Evolutionary conservation across 2,329 filamentous ascomycete genomes (phyloP).

Genomic region (Calonectria pseudoreteaudii): DNA sequence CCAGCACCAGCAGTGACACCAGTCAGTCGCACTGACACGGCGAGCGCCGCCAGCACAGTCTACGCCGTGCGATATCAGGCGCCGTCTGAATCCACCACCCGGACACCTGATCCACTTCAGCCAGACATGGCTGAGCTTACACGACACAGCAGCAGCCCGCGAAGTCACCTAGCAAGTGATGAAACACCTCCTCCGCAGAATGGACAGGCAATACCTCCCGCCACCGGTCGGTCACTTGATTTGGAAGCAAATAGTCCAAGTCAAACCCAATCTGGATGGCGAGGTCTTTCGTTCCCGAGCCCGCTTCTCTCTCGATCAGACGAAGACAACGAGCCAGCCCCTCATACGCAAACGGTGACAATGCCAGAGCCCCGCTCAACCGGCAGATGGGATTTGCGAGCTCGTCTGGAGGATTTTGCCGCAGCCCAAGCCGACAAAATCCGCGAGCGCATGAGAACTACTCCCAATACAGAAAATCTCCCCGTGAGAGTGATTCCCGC

Average conservation of each 20-base stretch:
- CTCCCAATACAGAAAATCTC: constrained; percentile 65
- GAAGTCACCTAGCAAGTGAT: constrained; percentile 39
- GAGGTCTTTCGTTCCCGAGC: constrained; percentile 34
- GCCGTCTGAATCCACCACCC: constrained; percentile 63
- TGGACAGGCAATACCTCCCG: constrained; percentile 32
- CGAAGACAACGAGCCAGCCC: constrained; percentile 26
- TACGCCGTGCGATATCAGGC: constrained; percentile 73
- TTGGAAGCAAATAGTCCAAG: constrained; percentile 43
- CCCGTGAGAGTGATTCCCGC: constrained; percentile 72
- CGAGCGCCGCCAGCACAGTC: constrained; percentile 72
- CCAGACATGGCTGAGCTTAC: constrained; percentile 48
- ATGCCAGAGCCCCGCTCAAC: constrained; percentile 26
- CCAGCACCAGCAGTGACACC: constrained; percentile 67
- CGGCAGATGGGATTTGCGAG: constrained; percentile 66
- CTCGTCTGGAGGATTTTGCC: constrained; percentile 71
- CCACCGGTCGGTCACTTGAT: constrained; percentile 36
- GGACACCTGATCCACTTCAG: constrained; percentile 56
- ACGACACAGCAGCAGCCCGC: constrained; percentile 49
- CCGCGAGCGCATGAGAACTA: constrained; percentile 66
- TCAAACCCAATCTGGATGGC: constrained; percentile 44
- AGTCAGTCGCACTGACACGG: constrained; percentile 71
- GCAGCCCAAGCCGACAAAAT: constrained; percentile 70
- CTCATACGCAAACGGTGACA: constrained; percentile 14
- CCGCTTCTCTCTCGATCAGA: constrained; percentile 24
- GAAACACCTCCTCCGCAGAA: constrained; percentile 41